Evolutionary conservation across 805 yeast species (phyloP).

Genomic region (Pichia manshurica): DNA sequence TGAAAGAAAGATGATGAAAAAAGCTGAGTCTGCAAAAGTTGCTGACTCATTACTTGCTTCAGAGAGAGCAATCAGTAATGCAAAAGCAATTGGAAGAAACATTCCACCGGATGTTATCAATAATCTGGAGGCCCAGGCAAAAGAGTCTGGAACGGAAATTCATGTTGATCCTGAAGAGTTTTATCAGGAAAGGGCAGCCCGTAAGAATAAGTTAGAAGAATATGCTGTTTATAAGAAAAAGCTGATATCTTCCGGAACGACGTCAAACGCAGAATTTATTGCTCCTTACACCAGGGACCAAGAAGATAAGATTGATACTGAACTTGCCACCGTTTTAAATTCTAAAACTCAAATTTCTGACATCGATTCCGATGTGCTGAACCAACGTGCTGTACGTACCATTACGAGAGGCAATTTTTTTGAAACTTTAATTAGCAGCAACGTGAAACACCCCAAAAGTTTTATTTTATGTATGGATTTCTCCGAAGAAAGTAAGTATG

Average conservation of each 20-base stretch:
- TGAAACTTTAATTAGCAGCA: conserved; percentile 31
- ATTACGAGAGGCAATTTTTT: conserved; percentile 66
- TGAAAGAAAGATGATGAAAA: conserved; percentile 34
- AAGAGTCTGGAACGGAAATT: conserved; percentile 38
- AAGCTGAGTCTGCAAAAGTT: conserved; percentile 43
- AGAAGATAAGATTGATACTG: conserved; percentile 59
- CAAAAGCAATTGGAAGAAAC: conserved; percentile 36
- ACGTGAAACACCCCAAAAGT: conserved; percentile 38
- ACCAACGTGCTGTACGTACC: conserved; percentile 60
- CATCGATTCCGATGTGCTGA: conserved; percentile 45
- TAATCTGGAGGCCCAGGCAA: conserved; percentile 28
- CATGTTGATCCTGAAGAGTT: conserved; percentile 38
- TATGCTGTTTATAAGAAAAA: conserved; percentile 55
- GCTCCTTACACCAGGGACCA: conserved; percentile 65
- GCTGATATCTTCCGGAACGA: conserved; percentile 44
- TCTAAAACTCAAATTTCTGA: conserved; percentile 51
- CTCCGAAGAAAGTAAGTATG: conserved; percentile 75
- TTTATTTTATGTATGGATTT: conserved; percentile 77
- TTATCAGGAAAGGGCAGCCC: conserved; percentile 44
- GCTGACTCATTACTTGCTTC: conserved; percentile 53
- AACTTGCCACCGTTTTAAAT: conserved; percentile 49
- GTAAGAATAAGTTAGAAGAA: conserved; percentile 49
- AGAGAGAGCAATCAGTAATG: conserved; percentile 55
- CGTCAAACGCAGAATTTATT: conserved; percentile 31
- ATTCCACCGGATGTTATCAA: conserved; percentile 30